Evolutionary conservation across 1,139 yeast species (phyloP).

Genomic region (Scheffersomyces parashehatae): DNA sequence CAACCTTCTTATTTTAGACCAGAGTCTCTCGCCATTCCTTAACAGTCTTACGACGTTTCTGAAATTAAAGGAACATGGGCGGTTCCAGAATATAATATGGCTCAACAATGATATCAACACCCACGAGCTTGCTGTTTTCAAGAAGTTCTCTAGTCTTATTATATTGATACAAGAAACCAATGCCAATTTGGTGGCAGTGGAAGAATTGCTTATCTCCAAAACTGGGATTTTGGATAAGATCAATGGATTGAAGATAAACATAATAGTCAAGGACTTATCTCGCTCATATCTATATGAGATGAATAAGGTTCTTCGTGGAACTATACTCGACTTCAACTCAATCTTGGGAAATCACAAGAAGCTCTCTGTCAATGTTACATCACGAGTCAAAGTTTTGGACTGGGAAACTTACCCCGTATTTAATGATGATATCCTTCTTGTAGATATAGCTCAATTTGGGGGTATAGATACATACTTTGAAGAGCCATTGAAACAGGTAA

Average conservation of each 20-base stretch:
- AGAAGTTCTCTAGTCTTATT: constrained; percentile 34
- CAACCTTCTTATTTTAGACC: constrained; percentile 58
- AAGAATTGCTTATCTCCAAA: constrained; percentile 2
- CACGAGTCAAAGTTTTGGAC: constrained; percentile 26
- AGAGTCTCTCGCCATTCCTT: constrained; percentile 52
- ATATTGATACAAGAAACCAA: constrained; percentile 29
- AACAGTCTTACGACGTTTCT: constrained; percentile 64
- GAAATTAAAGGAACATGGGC: constrained; percentile 53
- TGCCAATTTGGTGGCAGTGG: constrained; percentile 10
- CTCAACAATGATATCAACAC: constrained; percentile 26
- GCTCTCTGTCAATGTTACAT: constrained; percentile 15
- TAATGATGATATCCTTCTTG: constrained; percentile 24
- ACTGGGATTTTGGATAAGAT: not conserved
- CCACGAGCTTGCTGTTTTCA: constrained; percentile 9
- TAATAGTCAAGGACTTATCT: constrained; percentile 35
- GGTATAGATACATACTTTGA: constrained; percentile 31
- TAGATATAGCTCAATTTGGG: constrained; percentile 9
- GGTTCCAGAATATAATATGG: constrained; percentile 65
- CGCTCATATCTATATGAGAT: constrained; percentile 29
- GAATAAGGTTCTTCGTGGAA: constrained; percentile 23
- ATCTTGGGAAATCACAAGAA: constrained; percentile 20
- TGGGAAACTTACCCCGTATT: constrained; percentile 37
- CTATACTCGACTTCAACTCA: constrained; percentile 10
- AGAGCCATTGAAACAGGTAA: constrained; percentile 37
- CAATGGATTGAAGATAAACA: not conserved